Conservation (phyloP, 805 yeast genomes). For the Candida nemodendra region DNA sequence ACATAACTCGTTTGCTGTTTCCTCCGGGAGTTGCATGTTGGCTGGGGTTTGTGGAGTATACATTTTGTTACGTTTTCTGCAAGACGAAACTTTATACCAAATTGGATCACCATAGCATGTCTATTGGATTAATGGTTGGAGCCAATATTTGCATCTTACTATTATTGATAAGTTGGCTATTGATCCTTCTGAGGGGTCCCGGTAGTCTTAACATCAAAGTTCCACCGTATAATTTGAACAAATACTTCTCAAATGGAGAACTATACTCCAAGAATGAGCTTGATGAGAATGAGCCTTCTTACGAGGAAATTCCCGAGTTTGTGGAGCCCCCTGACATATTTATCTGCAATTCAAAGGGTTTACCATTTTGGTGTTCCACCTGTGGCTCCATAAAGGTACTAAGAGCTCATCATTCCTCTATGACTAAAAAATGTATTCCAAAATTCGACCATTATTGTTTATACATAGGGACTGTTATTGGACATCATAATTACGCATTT, state of each 20-base stretch:
- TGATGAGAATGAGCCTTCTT: constrained; percentile 6
- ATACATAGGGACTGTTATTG: constrained; percentile 74
- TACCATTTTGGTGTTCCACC: constrained; percentile 69
- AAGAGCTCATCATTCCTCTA: constrained; percentile 69
- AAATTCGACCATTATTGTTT: constrained; percentile 82
- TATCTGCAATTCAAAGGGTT: constrained; percentile 68
- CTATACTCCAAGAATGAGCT: constrained; percentile 3
- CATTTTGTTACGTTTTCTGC: constrained; percentile 30
- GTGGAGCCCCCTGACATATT: constrained; percentile 56
- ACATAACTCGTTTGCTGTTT: no score
- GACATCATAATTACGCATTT: constrained; percentile 58
- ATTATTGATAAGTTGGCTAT: constrained; percentile 42
- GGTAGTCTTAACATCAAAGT: constrained; percentile 43
- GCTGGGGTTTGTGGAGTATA: constrained; percentile 29
- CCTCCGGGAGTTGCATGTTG: no score
- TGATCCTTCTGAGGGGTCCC: constrained; percentile 52
- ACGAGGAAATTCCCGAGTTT: constrained; percentile 14
- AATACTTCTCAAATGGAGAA: constrained; percentile 24
- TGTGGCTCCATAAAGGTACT: constrained; percentile 66
- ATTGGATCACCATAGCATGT: constrained; percentile 36
- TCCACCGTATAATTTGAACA: constrained; percentile 35
- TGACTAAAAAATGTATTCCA: constrained; percentile 57
- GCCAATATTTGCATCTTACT: constrained; percentile 27
- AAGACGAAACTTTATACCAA: constrained; percentile 37
- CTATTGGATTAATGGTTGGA: constrained; percentile 34